A percentile compares a stretch with the other conserved stretches of the same genome.
Evolutionary conservation across 2,329 filamentous ascomycete genomes (phyloP).

Genomic region (Verticillium longisporum): DNA sequence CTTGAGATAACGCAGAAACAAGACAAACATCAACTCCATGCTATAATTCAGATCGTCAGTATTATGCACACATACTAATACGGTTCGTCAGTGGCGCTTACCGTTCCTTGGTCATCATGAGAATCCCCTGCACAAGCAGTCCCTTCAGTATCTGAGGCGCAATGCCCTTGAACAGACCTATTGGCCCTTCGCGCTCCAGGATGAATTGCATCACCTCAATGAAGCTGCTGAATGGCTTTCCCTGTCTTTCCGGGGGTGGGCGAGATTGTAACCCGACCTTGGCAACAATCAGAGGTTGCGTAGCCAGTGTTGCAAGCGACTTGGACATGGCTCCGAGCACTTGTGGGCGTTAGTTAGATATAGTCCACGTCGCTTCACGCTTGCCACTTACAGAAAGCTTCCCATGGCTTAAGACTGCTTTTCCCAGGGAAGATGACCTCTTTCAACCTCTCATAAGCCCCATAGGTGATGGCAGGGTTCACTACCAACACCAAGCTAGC

Average conservation of each 20-base stretch:
- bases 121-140: conserved; percentile 82
- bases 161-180: conserved; percentile 94
- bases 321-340: conserved; percentile 93
- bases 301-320: conserved; percentile 80
- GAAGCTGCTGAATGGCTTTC: conserved; percentile 90
- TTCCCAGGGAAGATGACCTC: conserved; percentile 72
- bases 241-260: conserved; percentile 74
- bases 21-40: conserved; percentile 81
- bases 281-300: conserved; percentile 93
- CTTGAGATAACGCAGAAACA: conserved; percentile 77
- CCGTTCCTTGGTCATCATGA: conserved; percentile 99
- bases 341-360: conserved; percentile 23
- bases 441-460: conserved; percentile 86
- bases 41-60: conserved; percentile 34
- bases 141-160: conserved; percentile 91
- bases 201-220: conserved; percentile 94
- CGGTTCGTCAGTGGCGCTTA: conserved; percentile 29
- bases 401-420: conserved; percentile 67
- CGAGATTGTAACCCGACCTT: conserved; percentile 95
- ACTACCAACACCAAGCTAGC: conserved; percentile 92
- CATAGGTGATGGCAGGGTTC: conserved; percentile 96
- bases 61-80: neutral
- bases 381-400: conserved; percentile 75
- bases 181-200: conserved; percentile 73
- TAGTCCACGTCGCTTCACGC: neutral